Percentiles rank a stretch among this genome's conserved stretches.
Evolutionary conservation across 352 stramenopile species (phyloP).

Genomic region (Phytophthora boehmeriae): DNA sequence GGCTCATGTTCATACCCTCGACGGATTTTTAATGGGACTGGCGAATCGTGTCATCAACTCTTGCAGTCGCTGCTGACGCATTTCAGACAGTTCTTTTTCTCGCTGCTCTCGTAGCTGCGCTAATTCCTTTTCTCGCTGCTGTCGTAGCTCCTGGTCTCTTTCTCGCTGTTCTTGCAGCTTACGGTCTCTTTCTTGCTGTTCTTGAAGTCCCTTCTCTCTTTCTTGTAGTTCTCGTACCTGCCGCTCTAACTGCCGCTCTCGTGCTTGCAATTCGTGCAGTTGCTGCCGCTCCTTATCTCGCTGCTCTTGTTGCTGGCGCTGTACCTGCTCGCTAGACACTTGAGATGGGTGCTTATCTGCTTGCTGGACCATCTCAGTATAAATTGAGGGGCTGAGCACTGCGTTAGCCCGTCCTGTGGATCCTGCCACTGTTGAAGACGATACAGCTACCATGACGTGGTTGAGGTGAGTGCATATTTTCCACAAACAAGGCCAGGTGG

Average conservation of each 20-base stretch:
- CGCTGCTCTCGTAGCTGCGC: neutral
- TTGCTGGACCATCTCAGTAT: constrained; percentile 19
- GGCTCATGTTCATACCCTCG: constrained; percentile 17
- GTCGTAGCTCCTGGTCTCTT: too few species aligned
- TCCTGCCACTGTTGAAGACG: constrained; percentile 25
- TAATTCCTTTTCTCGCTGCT: too few species aligned
- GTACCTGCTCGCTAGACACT: constrained; percentile 19
- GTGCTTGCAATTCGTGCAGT: constrained; percentile 12
- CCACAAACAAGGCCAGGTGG: neutral
- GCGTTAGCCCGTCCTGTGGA: constrained; percentile 7
- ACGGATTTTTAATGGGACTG: constrained; percentile 30
- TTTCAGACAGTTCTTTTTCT: neutral
- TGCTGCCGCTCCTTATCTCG: constrained; percentile 16
- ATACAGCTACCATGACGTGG: constrained; percentile 12
- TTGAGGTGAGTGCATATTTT: neutral
- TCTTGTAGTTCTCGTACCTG: neutral
- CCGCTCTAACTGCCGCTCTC: too few species aligned
- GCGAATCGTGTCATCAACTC: constrained; percentile 16
- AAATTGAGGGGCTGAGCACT: constrained; percentile 5
- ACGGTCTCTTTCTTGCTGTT: constrained; percentile 6
- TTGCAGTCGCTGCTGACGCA: constrained; percentile 21
- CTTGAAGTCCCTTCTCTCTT: too few species aligned
- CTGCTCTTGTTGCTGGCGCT: neutral
- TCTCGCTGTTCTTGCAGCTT: neutral
- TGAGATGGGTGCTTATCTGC: constrained; percentile 19